Percentiles rank a stretch among this genome's conserved stretches.
These are phyloP conservation scores for Keithomyces neogunnii DNA, from an alignment of 2,329 filamentous ascomycete genomes.

Conservation along the genomic window DNA sequence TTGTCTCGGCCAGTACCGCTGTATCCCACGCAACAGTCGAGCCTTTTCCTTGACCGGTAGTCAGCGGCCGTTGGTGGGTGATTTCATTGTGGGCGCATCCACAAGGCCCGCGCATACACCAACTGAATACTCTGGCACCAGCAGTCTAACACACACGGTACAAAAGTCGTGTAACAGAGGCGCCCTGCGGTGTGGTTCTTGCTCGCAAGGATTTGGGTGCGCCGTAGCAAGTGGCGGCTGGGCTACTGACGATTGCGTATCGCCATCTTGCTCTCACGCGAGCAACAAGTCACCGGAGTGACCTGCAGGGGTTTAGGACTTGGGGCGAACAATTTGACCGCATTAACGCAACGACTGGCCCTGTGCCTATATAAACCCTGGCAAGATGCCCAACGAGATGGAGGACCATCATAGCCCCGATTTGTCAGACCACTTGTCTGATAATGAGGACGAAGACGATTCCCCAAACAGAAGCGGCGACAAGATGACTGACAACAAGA, in stretches of 20 bases:
- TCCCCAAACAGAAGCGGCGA: slow-evolving; percentile 38
- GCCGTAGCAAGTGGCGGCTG: slow-evolving; percentile 2
- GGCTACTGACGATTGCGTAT: slow-evolving; percentile 6
- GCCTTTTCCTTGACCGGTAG: slow-evolving; percentile 1
- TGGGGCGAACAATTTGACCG: not conserved
- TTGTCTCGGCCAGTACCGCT: slow-evolving; percentile 2
- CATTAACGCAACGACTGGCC: not conserved
- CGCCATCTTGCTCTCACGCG: slow-evolving; percentile 20
- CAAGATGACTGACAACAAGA: slow-evolving; percentile 48
- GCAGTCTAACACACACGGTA: slow-evolving; percentile 14
- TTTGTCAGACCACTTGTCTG: slow-evolving; percentile 50
- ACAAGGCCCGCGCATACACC: slow-evolving; percentile 18
- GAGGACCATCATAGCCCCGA: slow-evolving; percentile 41
- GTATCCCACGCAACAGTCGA: not conserved
- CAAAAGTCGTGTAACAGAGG: slow-evolving; percentile 21
- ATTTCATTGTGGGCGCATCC: not conserved
- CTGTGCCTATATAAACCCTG: slow-evolving; percentile 37
- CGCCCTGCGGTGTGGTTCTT: slow-evolving; percentile 23
- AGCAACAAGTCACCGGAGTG: slow-evolving; percentile 2
- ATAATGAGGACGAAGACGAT: slow-evolving; percentile 49
- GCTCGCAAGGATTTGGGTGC: slow-evolving; percentile 21
- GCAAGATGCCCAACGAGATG: slow-evolving; percentile 47
- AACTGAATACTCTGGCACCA: slow-evolving; percentile 20
- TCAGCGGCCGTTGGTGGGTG: not conserved
- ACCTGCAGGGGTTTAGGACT: slow-evolving; percentile 1